These are phyloP conservation scores for Coprinopsis sp. DNA, from an alignment of 768 basidiomycete genomes.

Conservation along the genomic window DNA sequence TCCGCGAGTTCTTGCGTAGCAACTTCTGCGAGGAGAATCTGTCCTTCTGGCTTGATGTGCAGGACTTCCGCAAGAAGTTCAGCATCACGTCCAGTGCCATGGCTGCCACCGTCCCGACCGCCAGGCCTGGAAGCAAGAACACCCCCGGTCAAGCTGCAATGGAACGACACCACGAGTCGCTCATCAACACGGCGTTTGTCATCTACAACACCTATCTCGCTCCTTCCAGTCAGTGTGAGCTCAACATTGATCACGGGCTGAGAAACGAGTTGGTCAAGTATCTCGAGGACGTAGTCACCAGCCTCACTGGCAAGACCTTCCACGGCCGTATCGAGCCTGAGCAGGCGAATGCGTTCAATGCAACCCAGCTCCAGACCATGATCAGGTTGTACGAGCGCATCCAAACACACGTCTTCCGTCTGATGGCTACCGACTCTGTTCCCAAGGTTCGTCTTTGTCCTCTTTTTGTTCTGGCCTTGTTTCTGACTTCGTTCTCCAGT, in stretches of 20 bases:
- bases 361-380: constrained; percentile 92
- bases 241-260: constrained; percentile 97
- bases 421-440: constrained; percentile 99
- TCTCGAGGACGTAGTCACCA: constrained; percentile 84
- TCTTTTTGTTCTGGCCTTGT: neutral
- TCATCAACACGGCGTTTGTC: constrained; percentile 90
- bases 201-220: constrained; percentile 96
- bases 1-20: constrained; percentile 88
- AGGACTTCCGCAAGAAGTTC: constrained; percentile 96
- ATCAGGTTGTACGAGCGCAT: constrained; percentile 93
- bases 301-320: constrained; percentile 69
- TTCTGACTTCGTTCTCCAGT: constrained; percentile 39
- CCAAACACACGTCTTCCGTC: constrained; percentile 91
- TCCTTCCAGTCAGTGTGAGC: constrained; percentile 89
- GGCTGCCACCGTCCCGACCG: constrained; percentile 40
- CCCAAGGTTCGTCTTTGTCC: constrained; percentile 63
- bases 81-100: constrained; percentile 91
- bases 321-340: constrained; percentile 78
- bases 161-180: constrained; percentile 94
- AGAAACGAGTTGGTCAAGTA: constrained; percentile 93
- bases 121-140: constrained; percentile 34
- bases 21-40: constrained; percentile 99
- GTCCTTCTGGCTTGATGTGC: constrained; percentile 94
- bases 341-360: constrained; percentile 81
- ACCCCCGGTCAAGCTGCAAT: constrained; percentile 83